Evolutionary conservation across 495 filamentous ascomycete species (phyloP), one percentile per base, ranked within the genome.

Genomic region (Aspergillus hancockii): DNA sequence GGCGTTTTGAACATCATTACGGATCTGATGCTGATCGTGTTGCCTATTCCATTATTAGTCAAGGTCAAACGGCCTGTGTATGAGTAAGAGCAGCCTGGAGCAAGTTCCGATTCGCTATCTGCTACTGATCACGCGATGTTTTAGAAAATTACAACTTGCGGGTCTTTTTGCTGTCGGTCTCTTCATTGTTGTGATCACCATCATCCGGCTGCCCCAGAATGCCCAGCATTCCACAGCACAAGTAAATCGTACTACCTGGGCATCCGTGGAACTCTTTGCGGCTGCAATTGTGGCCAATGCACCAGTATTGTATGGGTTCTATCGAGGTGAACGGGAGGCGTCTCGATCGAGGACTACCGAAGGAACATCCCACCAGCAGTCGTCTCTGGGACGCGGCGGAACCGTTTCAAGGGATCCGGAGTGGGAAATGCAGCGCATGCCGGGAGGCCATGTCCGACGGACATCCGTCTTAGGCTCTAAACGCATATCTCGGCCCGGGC

Each of bases 241-340:
- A 54, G 67, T 70, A 2, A 78, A 71, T 12, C 70, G 77, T 16
- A 78, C 67, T 2, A 63, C 76, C 2, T 79, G 76, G 75, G 76
- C 71, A 14, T 73, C 70, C 2, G 64, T 76, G 16, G 76, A 80
- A 34, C 60, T 73, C 25, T 64, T 80, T n/a, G 70, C 72, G 18
- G 74, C 77, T 19, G 67, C 73, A 28, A 72, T 79, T 19, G 77
- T 80, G 4, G 74, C 76, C 13, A 80, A 79, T 58, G 67, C 71
- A 9, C 76, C 76, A 0, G 73, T 73, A 0, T 61, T 80, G 7
- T 80, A 70, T 49, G 61, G 58, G 7, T 52, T 52, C 50, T 52
- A 52, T 21, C 50, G 50, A 10, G 50, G 50, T 7, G n/a, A 36
- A 6, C 30, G 28, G 22, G 50, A 52, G 21, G 34, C 25, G 18